Percentiles rank a stretch among this genome's conserved stretches.
Evolutionary conservation across 805 yeast genomes (phyloP).

Genomic region (Lipomyces oligophaga): DNA sequence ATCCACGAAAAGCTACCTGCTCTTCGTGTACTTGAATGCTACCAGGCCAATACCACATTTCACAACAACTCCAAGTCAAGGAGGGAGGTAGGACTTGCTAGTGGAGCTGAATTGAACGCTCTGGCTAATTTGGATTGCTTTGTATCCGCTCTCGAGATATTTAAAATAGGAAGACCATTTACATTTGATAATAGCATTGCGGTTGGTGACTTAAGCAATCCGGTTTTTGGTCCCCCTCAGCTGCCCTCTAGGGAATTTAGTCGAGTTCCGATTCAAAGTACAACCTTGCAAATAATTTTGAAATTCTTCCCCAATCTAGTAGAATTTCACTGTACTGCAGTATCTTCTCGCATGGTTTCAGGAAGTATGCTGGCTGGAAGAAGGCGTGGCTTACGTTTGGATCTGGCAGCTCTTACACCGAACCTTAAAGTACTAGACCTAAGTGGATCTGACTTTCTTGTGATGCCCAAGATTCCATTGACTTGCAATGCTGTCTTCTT

Average conservation of each 20-base stretch:
- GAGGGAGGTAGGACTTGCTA: constrained; percentile 2
- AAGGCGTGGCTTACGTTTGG: constrained; percentile 9
- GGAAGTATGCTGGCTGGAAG: constrained; percentile 11
- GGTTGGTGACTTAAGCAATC: background rate
- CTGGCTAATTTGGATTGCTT: no score
- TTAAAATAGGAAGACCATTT: no score
- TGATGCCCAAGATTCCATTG: constrained; percentile 10
- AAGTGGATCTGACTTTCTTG: constrained; percentile 9
- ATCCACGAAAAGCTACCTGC: constrained; percentile 3
- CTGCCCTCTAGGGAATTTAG: background rate
- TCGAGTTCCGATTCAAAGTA: constrained; percentile 3
- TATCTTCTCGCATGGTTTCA: constrained; percentile 9
- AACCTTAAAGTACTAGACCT: constrained; percentile 3
- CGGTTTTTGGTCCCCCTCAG: constrained; percentile 8
- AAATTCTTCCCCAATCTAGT: constrained; percentile 6
- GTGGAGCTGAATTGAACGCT: constrained; percentile 5
- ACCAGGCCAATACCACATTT: constrained; percentile 2
- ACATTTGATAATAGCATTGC: constrained; percentile 3
- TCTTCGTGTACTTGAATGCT: constrained; percentile 7
- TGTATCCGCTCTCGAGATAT: no score
- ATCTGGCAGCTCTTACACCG: constrained; percentile 13
- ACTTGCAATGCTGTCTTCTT: constrained; percentile 9
- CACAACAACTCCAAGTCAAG: background rate
- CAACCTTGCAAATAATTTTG: constrained; percentile 10
- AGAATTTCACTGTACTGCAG: constrained; percentile 9